These are phyloP conservation scores for Trichophyton rubrum DNA, from an alignment of 2,329 filamentous ascomycete genomes.

Conservation along the genomic window DNA sequence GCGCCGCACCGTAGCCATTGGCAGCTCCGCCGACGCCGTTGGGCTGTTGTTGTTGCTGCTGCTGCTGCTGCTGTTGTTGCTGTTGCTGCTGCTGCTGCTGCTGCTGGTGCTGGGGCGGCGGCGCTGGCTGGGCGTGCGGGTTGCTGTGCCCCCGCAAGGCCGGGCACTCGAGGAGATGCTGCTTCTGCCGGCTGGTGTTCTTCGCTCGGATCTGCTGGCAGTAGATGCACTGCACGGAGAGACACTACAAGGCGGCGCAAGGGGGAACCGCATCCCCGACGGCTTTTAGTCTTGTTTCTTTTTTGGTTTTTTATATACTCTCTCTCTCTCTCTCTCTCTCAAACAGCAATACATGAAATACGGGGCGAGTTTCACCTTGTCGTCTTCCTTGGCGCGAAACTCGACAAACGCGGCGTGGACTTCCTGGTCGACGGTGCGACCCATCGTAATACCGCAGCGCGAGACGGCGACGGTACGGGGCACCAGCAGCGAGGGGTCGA, in stretches of 20 bases:
- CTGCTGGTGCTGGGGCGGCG: constrained; percentile 9
- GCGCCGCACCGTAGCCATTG: constrained; percentile 34
- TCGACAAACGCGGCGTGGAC: constrained; percentile 42
- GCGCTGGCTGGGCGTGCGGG: constrained; percentile 29
- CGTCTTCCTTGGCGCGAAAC: constrained; percentile 42
- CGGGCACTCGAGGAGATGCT: constrained; percentile 40
- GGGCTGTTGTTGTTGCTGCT: not conserved
- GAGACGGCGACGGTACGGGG: constrained; percentile 12
- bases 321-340: too few relatives aligned
- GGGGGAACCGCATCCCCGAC: not conserved
- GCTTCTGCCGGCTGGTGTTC: constrained; percentile 41
- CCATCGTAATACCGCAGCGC: constrained; percentile 26
- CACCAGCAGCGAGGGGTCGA: constrained; percentile 16
- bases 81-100: not conserved
- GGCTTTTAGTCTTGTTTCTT: not conserved
- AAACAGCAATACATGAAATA: constrained; percentile 22
- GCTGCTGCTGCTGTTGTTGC: not conserved
- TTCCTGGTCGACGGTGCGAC: constrained; percentile 41
- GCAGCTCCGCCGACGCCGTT: constrained; percentile 28
- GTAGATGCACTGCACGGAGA: constrained; percentile 42
- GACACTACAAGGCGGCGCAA: constrained; percentile 26
- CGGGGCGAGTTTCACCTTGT: constrained; percentile 29
- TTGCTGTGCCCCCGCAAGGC: constrained; percentile 36
- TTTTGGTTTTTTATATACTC: not conserved
- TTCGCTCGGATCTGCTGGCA: constrained; percentile 42